phyloP scores from a whole-genome alignment of 495 filamentous ascomycete genomes.

The Hypoxylon crocopeplum region DNA sequence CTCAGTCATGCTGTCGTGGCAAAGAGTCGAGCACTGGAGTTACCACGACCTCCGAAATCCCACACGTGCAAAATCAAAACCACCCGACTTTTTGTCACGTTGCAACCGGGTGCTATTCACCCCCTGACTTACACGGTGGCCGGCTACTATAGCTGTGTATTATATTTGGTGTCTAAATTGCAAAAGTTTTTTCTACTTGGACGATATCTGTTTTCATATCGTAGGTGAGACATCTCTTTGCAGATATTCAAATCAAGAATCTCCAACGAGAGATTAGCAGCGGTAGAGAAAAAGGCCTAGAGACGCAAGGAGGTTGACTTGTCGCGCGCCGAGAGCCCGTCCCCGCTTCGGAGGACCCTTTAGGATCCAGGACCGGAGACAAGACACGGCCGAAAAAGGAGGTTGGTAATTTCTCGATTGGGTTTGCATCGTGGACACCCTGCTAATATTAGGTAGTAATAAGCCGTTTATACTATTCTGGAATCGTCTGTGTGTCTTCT shows the following conservation, averaged over 20 bases:
- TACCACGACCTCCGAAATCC: conserved; percentile 9
- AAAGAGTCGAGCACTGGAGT: conserved; percentile 1
- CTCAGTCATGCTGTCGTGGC: conserved; percentile 28
- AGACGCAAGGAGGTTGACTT: conserved; percentile 13
- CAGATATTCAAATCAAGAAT: no score
- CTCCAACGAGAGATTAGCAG: not conserved
- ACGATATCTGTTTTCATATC: no score
- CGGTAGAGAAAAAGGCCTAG: not conserved
- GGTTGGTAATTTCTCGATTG: conserved; percentile 28
- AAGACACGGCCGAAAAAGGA: conserved; percentile 33
- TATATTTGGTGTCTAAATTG: no score
- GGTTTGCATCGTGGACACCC: conserved; percentile 26
- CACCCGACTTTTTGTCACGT: conserved; percentile 30
- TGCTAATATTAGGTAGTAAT: conserved; percentile 34
- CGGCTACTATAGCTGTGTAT: no score
- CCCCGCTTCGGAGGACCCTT: conserved; percentile 34
- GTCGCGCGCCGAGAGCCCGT: conserved; percentile 22
- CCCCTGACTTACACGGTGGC: not conserved
- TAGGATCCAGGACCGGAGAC: conserved; percentile 14
- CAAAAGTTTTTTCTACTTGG: no score
- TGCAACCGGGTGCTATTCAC: conserved; percentile 7
- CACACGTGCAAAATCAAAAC: conserved; percentile 22
- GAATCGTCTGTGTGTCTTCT: conserved; percentile 26
- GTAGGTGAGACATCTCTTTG: no score
- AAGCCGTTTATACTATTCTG: conserved; percentile 19